Evolutionary conservation across 805 yeast genomes (phyloP).

Genomic region (Metschnikowia proteae): DNA sequence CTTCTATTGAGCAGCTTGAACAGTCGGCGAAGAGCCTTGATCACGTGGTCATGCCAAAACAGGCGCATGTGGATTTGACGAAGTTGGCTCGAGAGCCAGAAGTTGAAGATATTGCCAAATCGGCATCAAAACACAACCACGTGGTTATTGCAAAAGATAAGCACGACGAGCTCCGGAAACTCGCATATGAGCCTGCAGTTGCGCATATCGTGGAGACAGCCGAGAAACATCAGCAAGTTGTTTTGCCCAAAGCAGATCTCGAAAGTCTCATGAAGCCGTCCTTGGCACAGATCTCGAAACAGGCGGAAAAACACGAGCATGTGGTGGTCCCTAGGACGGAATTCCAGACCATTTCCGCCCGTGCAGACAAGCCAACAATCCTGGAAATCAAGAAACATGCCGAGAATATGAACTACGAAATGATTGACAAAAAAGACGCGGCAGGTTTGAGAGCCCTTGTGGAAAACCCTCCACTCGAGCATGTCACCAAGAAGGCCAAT

Average conservation of each 20-base stretch:
- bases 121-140: constrained; percentile 12
- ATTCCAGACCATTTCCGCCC: constrained; percentile 3
- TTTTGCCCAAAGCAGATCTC: constrained; percentile 7
- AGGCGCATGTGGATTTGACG: constrained; percentile 14
- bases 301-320: constrained; percentile 15
- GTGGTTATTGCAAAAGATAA: constrained; percentile 13
- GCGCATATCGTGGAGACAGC: constrained; percentile 10
- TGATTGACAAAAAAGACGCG: background rate
- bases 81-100: constrained; percentile 18
- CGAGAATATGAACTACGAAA: constrained; percentile 4
- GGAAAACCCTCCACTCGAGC: constrained; percentile 12
- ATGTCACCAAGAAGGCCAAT: constrained; percentile 6
- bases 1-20: constrained; percentile 20
- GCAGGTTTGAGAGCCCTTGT: background rate
- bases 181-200: constrained; percentile 7
- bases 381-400: constrained; percentile 18
- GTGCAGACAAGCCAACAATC: constrained; percentile 18
- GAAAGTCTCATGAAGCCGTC: constrained; percentile 8
- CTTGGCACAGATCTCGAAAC: constrained; percentile 17
- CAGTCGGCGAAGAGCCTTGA: constrained; percentile 14
- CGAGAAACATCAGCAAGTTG: background rate
- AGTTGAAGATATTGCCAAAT: constrained; percentile 14
- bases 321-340: constrained; percentile 13
- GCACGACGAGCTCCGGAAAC: constrained; percentile 4
- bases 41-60: constrained; percentile 12